Evolutionary conservation across 2,329 filamentous ascomycete species (phyloP), one percentile per base, ranked within the genome.

Genomic region (Shiraia bambusicola): DNA sequence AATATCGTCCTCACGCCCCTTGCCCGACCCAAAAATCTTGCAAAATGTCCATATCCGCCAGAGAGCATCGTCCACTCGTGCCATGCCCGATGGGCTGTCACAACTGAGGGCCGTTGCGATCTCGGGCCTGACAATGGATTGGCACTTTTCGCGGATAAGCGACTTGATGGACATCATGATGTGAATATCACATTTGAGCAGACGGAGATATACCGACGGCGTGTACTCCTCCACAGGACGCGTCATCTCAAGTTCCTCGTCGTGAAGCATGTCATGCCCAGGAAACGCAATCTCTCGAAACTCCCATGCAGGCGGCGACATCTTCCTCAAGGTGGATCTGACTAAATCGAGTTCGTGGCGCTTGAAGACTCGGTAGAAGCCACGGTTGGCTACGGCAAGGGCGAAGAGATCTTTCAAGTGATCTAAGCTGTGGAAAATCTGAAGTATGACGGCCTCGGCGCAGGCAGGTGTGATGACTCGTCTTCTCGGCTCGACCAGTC

Each of bases 41-140:
- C 81, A 84, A 63, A 84, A 85, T 1, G 77, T 81, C 81, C 81
- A 84, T 22, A 85, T 77, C 2, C 81, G 76, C 79, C 80, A 84
- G 34, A 84, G 74, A 0, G 81, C 81, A 59, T 82, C 75, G 42
- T 83, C 78, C 17, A 84, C 72, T 42, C 80, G 75, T 28, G 70
- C 69, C 1, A 76, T 72, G 7, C 73, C 71, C 2, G 62, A 52
- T 7, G 72, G 67, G 30, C 74, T 70, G 14, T 71, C 61, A 3
- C 75, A 76, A 1, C 74, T 68, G 3, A 84, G 69, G 2, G 78
- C 79, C 15, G 68, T 65, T 5, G 78, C 70, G 0, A 81, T 83
- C 40, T 81, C 78, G 1, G 72, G 72, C 7, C 80, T 77, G 19
- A 83, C 68, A 46, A 80, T 79, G 0, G 75, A 73, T 45, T 77